Base-by-base conservation (phyloP, 1,284 basidiomycete genomes). In the Neotropicomus parvogracilis region DNA sequence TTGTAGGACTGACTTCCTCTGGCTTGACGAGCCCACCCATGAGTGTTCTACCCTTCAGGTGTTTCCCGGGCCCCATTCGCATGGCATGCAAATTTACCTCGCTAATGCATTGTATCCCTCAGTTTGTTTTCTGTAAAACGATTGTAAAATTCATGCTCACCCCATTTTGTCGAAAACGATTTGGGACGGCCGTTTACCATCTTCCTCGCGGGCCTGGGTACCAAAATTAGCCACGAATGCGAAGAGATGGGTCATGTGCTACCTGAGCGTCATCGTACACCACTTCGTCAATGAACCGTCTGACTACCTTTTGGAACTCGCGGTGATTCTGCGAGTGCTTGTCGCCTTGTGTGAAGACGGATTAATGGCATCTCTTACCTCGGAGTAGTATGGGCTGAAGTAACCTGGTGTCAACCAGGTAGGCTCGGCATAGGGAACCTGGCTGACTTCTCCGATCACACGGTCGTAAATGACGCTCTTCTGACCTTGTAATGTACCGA, bases 21-120 rank as follows among this genome's bases (percentile, higher is more conserved):
- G 91, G 89, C 59, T 83, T 86, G 53, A 97, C 85, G 26, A 87
- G 64, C 6, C 88, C 95, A 51, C 81, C 80, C 77, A 94, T 88
- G 13, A 97, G 75, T 24, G 77, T 81, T 24, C 83, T 77, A 4
- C 93, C 94, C 61, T 90, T 75, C 29, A 98, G 73, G 62, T 97
- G 93, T 59, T 84, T 84, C 19, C 86, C 86, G 16, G 85, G 86
- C 10, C 95, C 95, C 67, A 97, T 73, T 41, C 92, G 83, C 93
- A 97, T 97, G 4, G 91, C 88, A 64, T 91, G 84, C 48, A 95
- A 59, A 56, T 92, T 84, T 43, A 83, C 49, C 52, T 78, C 80
- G 3, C 83, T 88, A 49, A 29, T 6, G 13, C 3, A 14, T 47
- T 16, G 8, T 10, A 31, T n/a, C 39, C 36, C 13, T 50, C 10